Base-by-base conservation (phyloP, 768 basidiomycete genomes). In the Candolleomyces eurysporus region DNA sequence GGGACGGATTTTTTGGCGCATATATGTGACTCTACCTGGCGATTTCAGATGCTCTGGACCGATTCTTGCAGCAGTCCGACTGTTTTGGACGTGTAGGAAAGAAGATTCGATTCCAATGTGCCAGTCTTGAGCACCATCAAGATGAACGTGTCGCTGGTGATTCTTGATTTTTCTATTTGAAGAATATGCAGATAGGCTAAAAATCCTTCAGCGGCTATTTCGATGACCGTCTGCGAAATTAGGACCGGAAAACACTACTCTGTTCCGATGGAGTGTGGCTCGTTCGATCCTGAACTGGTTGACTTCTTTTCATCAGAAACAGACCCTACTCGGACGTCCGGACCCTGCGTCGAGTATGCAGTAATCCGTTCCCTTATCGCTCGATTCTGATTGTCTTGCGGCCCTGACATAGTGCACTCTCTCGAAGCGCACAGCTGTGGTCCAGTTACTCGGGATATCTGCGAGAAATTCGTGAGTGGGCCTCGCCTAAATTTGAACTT, bases 381-480 rank as follows among this genome's bases (percentile, higher is more conserved):
- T 36, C 8, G 36, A 11, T 36, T 36, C 36, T 36, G 11, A 36
- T 19, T 59, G 43, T 57, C 36, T 48, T 10, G 19, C 48, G 50
- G 51, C 58, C n/a, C 48, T 36, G 36, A 26, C 56, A 14, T 65
- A 92, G 90, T 59, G 88, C 91, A 13, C 73, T 92, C 10, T 85
- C 90, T 16, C 78, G 90, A 53, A 92, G 91, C 68, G 84, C 90
- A 8, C 91, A 92, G 67, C 88, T 87, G 67, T 92, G 91, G 91
- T 91, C 91, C 4, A 91, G 89, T 60, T 92, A 91, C 71, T 92
- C 91, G 2, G 91, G 91, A 0, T 91, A 92, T 72, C 78, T 92
- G 55, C 83, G 90, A 48, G 90, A 92, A 78, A 79, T 90, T 60
- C 84, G 90, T 89, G 69, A 71, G 89, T 84, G 48, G 26, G 49